Percentiles rank a stretch among this genome's conserved stretches.
Conservation (phyloP, 2,329 filamentous ascomycete species). For the Hymenoscyphus fructigenus region DNA sequence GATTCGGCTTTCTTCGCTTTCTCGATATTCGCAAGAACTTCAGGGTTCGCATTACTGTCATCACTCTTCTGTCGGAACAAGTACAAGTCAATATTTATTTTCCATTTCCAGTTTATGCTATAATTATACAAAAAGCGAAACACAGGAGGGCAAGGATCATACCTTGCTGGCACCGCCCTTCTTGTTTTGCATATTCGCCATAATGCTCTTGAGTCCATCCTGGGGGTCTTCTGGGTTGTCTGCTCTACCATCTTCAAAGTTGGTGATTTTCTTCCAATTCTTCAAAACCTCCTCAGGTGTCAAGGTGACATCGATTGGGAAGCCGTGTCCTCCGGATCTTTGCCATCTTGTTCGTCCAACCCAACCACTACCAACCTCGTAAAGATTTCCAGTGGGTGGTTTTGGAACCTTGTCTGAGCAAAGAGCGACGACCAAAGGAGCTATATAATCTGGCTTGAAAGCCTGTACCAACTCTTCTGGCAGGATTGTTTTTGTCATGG, state of each 20-base stretch:
- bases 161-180: conserved; percentile 55
- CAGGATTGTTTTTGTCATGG: conserved; percentile 91
- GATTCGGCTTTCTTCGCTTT: conserved; percentile 70
- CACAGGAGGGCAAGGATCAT: conserved; percentile 43
- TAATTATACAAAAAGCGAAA: conserved; percentile 24
- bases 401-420: conserved; percentile 82
- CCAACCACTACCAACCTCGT: conserved; percentile 96
- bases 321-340: conserved; percentile 82
- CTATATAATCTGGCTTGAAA: conserved; percentile 98
- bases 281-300: conserved; percentile 81
- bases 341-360: conserved; percentile 92
- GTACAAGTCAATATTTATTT: conserved; percentile 31
- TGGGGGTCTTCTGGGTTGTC: conserved; percentile 81
- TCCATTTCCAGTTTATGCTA: conserved; percentile 22
- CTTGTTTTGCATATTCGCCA: conserved; percentile 83
- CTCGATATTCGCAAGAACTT: conserved; percentile 74
- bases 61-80: conserved; percentile 33
- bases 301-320: conserved; percentile 80
- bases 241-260: conserved; percentile 84
- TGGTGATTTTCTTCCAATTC: conserved; percentile 74
- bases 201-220: conserved; percentile 74
- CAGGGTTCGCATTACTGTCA: conserved; percentile 48
- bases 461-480: conserved; percentile 97
- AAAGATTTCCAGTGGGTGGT: conserved; percentile 81
- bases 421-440: conserved; percentile 85